phyloP scores from a whole-genome alignment of 345 rosid species.

The Odontarrhena argentea region DNA sequence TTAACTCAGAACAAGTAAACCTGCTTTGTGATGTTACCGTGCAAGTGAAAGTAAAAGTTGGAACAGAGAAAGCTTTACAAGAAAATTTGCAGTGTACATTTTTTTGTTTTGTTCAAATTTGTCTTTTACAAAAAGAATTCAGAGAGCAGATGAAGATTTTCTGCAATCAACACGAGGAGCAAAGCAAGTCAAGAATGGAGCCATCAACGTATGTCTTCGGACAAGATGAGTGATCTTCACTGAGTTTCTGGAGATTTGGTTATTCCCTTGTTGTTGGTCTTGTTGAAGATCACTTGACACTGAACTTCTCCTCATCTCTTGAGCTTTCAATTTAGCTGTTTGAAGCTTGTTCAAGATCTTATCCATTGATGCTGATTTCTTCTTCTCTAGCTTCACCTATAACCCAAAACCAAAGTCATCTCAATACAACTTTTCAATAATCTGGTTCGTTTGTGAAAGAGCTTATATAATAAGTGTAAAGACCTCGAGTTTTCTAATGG shows the following conservation, averaged over 20 bases:
- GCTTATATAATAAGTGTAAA: background rate
- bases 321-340: conserved; percentile 63
- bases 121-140: background rate
- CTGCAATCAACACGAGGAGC: conserved; percentile 47
- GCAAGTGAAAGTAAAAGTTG: background rate
- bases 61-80: conserved; percentile 33
- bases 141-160: conserved; percentile 41
- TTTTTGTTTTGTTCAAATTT: conserved; percentile 19
- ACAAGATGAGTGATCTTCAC: conserved; percentile 45
- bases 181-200: conserved; percentile 58
- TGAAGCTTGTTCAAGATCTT: conserved; percentile 76
- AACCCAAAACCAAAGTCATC: background rate
- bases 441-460: background rate
- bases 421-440: background rate
- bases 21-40: conserved; percentile 12
- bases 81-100: conserved; percentile 35
- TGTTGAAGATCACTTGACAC: conserved; percentile 40
- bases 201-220: conserved; percentile 42
- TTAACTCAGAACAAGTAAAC: conserved; percentile 1
- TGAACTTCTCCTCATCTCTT: conserved; percentile 68
- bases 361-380: conserved; percentile 82
- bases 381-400: conserved; percentile 88
- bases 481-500: conserved; percentile 90
- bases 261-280: conserved; percentile 30
- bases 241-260: conserved; percentile 45